Evolutionary conservation across 1,284 basidiomycete genomes (phyloP).

Genomic region (Veloporphyrellus conicus): DNA sequence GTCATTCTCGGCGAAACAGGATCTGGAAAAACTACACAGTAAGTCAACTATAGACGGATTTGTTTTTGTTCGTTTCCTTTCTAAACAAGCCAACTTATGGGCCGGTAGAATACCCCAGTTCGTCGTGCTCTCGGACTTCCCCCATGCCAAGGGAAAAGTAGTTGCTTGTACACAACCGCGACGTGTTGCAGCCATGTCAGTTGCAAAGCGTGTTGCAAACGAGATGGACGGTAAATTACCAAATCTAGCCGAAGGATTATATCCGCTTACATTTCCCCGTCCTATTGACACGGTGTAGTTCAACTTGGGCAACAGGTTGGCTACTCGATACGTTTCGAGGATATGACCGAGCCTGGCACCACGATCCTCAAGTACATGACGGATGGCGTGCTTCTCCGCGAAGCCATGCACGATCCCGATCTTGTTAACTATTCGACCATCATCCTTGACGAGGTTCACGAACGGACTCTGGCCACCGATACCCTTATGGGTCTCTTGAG

Average conservation of each 20-base stretch:
- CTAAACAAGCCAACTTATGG: conserved; percentile 21
- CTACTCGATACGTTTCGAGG: conserved; percentile 98
- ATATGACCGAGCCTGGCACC: conserved; percentile 96
- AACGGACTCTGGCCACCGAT: conserved; percentile 96
- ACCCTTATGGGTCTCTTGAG: conserved; percentile 95
- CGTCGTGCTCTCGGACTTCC: conserved; percentile 88
- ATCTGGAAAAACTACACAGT: conserved; percentile 91
- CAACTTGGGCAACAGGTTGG: conserved; percentile 96
- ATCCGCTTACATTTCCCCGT: no score
- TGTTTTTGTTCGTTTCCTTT: conserved; percentile 20
- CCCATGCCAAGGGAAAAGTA: conserved; percentile 82
- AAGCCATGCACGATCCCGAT: conserved; percentile 93
- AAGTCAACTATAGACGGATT: conserved; percentile 89
- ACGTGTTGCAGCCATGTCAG: conserved; percentile 99
- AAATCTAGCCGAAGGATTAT: no score
- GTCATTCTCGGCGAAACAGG: conserved; percentile 97
- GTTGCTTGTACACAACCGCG: conserved; percentile 97
- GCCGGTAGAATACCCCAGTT: conserved; percentile 84
- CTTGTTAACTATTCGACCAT: conserved; percentile 90
- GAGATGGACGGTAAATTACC: no score
- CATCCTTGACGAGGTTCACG: conserved; percentile 99
- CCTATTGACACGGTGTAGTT: no score
- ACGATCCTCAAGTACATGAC: conserved; percentile 99
- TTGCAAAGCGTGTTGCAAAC: conserved; percentile 96
- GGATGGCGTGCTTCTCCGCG: conserved; percentile 97